Evolutionary conservation across 2,329 filamentous ascomycete genomes (phyloP), one percentile per base, ranked within the genome.

Genomic region (Colletotrichum eleusines): DNA sequence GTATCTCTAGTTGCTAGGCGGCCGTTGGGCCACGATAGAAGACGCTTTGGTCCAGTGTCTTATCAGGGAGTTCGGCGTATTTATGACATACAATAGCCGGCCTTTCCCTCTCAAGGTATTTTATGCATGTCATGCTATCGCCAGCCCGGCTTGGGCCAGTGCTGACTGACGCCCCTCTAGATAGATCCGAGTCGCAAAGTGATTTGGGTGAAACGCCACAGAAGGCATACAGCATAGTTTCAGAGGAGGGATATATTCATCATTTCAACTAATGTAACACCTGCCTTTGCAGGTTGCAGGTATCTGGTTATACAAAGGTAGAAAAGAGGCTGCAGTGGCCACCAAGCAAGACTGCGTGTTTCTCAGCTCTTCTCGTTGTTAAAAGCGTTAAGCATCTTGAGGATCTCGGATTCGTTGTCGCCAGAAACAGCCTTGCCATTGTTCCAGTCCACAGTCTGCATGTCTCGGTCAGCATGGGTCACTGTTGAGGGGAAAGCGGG

Each of bases 331-430:
- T 50, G 50, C 50, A 44, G 28, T 44, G 12, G 12, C 6, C 20
- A 1, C 54, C n/a, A 38, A 16, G 7, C 53, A 67, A 59, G 28
- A 54, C 35, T 44, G 20, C 14, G 16, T 53, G 44, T 28, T 31
- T 48, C 23, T 71, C 51, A 71, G 68, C 46, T 68, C 58, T 71
- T 68, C 35, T 46, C 60, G 16, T 18, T 79, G 72, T 83, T 84
- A 65, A 89, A 80, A 68, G 88, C 84, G 69, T 90, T 88, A 63
- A 98, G 81, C 81, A 97, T 86, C 82, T 92, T 94, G 78, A 97
- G 82, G 72, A 98, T 98, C 83, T 95, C 92, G 20, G 94, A 97
- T 84, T 97, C 91, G 74, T 92, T 91, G 61, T 93, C 93, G 26
- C 94, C 93, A 33, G 89, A 84, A 83, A 92, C 85, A 57, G 91